Base-by-base conservation (phyloP, 305 asterid species). In the Fraxinus albicans region DNA sequence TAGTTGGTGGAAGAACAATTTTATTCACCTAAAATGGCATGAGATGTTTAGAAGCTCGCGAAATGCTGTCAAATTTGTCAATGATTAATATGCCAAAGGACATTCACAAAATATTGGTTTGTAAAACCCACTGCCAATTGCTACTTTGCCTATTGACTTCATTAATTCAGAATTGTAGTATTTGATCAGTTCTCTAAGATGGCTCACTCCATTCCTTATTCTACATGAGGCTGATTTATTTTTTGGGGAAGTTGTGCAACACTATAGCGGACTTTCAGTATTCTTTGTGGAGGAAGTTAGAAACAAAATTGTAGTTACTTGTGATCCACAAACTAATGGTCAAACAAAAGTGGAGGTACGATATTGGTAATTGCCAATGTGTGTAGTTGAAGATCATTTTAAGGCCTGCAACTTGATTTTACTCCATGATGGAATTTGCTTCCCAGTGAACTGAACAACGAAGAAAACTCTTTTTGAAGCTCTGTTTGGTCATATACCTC, bases 371-470 rank as follows among this genome's bases (percentile, higher is more conserved):
- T 69, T 69, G 75, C 38, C 15, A 27, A 70, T n/a, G 42, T 31
- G 40, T 70, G 42, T 31, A 31, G 40, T 70, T 70, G 21, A 70
- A 29, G 76, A 34, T 72, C 40, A 31, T 72, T 36, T 17, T 31
- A 72, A 33, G 25, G 42, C 76, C 19, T 17, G 25, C 44, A 15
- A 33, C 76, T 72, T 33, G 76, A 70, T 70, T 29, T 70, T 70
- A 70, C 42, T 70, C 29, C 76, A 33, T 70, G 76, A 70, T 70
- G 76, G 76, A 70, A 70, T 31, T 70, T 70, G 38, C 76, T 33
- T 72, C 76, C 44, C 42, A 17, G 25, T 72, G 76, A 72, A 33
- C 2, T 6, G 23, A 15, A 31, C 21, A 5, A 15, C 2, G 13
- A 17, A 31, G 42, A 70, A 55, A 72, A 72, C 4, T 34, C 42